Percentiles rank a stretch among this genome's conserved stretches.
Conservation (phyloP, 345 rosid genomes). For the Toxicodendron radicans region DNA sequence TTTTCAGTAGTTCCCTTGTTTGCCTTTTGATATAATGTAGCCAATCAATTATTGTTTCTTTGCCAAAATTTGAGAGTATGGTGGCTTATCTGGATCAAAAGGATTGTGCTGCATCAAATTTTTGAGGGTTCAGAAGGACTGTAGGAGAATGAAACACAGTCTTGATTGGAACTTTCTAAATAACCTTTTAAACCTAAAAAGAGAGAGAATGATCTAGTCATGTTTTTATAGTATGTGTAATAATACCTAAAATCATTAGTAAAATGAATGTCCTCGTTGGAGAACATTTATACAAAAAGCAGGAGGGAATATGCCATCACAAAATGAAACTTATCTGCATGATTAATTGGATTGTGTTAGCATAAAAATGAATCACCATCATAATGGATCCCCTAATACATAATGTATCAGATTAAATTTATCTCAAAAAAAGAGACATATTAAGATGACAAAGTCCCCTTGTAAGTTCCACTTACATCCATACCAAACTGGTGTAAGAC, state of each 20-base stretch:
- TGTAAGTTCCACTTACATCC: conserved; percentile 1
- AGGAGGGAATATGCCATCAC: neutral
- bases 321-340: neutral
- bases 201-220: no score
- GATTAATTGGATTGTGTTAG: neutral
- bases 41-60: neutral
- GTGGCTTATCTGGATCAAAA: neutral
- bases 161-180: conserved; percentile 1
- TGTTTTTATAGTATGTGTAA: neutral
- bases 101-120: neutral
- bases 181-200: neutral
- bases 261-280: neutral
- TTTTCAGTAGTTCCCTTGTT: neutral
- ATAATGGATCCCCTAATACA: neutral
- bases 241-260: neutral
- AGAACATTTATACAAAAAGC: neutral
- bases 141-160: neutral
- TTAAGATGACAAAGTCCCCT: neutral
- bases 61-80: neutral
- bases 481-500: neutral
- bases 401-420: neutral
- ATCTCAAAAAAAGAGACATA: neutral
- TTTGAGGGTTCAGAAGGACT: neutral
- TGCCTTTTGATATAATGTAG: neutral
- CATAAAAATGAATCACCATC: neutral